Percentiles rank a stretch among this genome's conserved stretches.
Conservation (phyloP, 257 asterid species). For the Hygrophila difformis region DNA sequence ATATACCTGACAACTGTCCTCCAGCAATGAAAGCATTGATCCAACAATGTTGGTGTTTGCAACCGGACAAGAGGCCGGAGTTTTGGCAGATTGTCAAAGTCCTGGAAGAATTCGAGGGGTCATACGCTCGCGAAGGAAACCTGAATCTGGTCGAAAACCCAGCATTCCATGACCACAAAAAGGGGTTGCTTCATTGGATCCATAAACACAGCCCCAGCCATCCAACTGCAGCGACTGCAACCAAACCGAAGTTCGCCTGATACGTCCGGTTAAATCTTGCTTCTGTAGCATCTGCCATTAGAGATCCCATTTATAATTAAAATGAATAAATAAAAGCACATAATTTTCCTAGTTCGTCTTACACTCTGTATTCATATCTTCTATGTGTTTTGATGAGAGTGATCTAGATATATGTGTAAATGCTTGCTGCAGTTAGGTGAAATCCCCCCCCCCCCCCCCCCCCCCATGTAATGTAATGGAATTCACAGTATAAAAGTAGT, state of each 20-base stretch:
- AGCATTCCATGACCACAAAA: slow-evolving; percentile 46
- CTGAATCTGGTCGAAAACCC: slow-evolving; percentile 37
- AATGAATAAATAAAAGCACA: too few relatives aligned
- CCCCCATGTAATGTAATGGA: too few relatives aligned
- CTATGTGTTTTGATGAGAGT: slow-evolving; percentile 15
- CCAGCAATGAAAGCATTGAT: slow-evolving; percentile 66
- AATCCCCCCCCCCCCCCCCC: too few relatives aligned
- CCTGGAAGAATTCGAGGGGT: slow-evolving; percentile 58
- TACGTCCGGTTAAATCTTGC: slow-evolving; percentile 19
- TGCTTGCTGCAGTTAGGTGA: too few relatives aligned
- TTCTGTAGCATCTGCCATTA: slow-evolving; percentile 24
- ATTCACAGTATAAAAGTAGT: too few relatives aligned
- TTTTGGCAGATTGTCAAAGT: slow-evolving; percentile 88
- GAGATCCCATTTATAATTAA: slow-evolving; percentile 32
- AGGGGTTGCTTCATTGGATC: slow-evolving; percentile 61
- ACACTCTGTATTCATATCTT: slow-evolving; percentile 7
- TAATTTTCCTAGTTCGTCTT: too few relatives aligned
- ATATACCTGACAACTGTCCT: slow-evolving; percentile 48
- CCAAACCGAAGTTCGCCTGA: slow-evolving; percentile 53
- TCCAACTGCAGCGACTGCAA: slow-evolving; percentile 28
- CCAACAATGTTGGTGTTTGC: slow-evolving; percentile 70
- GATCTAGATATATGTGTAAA: too few relatives aligned
- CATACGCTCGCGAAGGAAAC: slow-evolving; percentile 48
- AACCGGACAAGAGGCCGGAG: slow-evolving; percentile 84
- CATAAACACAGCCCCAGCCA: slow-evolving; percentile 46